Conservation (phyloP, 1,284 basidiomycete species). For the Malassezia nana region DNA sequence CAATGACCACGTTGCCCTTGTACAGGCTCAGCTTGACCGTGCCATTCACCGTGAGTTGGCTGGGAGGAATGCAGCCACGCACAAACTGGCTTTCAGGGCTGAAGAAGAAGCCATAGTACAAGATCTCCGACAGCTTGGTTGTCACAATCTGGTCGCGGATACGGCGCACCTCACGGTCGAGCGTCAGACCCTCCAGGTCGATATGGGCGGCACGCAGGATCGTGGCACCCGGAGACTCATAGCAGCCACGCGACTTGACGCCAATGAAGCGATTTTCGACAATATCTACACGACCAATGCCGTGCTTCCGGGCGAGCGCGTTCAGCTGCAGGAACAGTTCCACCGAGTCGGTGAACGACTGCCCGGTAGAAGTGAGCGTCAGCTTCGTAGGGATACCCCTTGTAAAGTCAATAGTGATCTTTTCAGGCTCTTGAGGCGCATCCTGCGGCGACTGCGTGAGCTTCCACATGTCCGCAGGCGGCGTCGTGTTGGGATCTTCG, state of each 20-base stretch:
- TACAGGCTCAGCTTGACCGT: constrained; percentile 79
- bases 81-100: constrained; percentile 89
- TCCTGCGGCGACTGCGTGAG: constrained; percentile 74
- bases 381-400: constrained; percentile 59
- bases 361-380: constrained; percentile 30
- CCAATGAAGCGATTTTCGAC: constrained; percentile 99
- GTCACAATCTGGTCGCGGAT: constrained; percentile 92
- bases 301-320: constrained; percentile 82
- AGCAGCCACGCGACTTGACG: constrained; percentile 96
- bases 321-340: constrained; percentile 91
- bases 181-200: constrained; percentile 90
- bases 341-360: constrained; percentile 67
- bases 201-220: constrained; percentile 91
- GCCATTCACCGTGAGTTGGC: constrained; percentile 93
- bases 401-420: constrained; percentile 60
- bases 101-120: constrained; percentile 93
- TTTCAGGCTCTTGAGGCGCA: constrained; percentile 71
- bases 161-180: constrained; percentile 91
- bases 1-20: constrained; percentile 91
- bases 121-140: constrained; percentile 72
- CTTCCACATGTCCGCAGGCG: constrained; percentile 99
- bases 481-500: constrained; percentile 89
- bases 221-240: constrained; percentile 91
- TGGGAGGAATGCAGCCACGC: constrained; percentile 64
- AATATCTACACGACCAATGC: constrained; percentile 92